phyloP scores from a whole-genome alignment of 2,329 filamentous ascomycete genomes.

The Paraphoma sp. region DNA sequence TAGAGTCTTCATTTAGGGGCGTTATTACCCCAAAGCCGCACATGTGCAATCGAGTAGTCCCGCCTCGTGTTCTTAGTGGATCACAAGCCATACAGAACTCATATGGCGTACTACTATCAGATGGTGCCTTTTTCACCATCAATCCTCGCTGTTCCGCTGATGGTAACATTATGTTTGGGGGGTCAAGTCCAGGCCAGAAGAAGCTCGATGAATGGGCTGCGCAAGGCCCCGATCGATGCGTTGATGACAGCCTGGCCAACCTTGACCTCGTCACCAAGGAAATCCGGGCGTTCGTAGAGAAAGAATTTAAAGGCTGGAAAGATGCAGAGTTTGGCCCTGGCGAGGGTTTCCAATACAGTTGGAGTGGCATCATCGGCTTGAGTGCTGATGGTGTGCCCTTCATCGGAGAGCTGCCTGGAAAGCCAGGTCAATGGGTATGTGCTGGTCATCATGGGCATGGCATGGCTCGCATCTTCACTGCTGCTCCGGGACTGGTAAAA shows the following conservation, averaged over 20 bases:
- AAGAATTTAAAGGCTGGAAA: conserved; percentile 34
- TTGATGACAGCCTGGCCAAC: conserved; percentile 36
- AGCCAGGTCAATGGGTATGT: conserved; percentile 34
- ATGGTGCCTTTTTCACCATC: conserved; percentile 40
- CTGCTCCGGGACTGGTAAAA: conserved; percentile 32
- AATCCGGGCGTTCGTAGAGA: conserved; percentile 31
- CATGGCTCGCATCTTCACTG: conserved; percentile 37
- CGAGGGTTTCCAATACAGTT: conserved; percentile 38
- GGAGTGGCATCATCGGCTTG: conserved; percentile 36
- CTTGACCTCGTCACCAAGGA: conserved; percentile 32
- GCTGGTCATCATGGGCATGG: conserved; percentile 39
- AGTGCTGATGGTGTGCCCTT: conserved; percentile 36
- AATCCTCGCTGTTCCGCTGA: conserved; percentile 41
- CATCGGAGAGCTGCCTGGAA: conserved; percentile 29
- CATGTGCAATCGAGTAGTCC: conserved; percentile 33
- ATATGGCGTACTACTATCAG: conserved; percentile 38
- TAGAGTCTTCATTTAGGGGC: conserved; percentile 26
- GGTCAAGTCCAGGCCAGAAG: conserved; percentile 40
- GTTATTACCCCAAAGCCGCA: conserved; percentile 38
- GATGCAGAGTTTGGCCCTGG: conserved; percentile 32
- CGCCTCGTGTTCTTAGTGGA: conserved; percentile 24
- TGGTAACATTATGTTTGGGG: conserved; percentile 42
- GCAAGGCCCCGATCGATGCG: conserved; percentile 34
- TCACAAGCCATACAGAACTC: conserved; percentile 35
- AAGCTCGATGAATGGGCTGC: conserved; percentile 39